Evolutionary conservation across 768 basidiomycete genomes (phyloP).

Genomic region (Psilocybe subaeruginosa): DNA sequence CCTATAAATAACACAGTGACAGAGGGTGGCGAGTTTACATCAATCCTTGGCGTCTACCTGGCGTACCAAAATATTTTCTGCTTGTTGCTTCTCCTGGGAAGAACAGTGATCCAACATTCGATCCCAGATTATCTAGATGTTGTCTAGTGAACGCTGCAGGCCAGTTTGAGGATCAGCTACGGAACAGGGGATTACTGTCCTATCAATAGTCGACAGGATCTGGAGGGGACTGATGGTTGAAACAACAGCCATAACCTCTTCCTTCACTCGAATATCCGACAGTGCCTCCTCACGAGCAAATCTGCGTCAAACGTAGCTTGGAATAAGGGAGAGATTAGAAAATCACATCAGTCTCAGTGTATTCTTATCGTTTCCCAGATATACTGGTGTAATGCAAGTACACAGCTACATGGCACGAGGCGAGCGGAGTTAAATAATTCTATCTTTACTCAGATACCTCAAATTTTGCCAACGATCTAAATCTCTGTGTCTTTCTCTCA

Average conservation of each 20-base stretch:
- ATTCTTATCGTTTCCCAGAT: too few species aligned
- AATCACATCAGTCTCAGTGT: too few species aligned
- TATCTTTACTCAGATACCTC: too few species aligned
- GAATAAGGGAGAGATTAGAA: too few species aligned
- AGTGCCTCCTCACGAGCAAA: slow-evolving; percentile 55
- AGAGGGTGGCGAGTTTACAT: neutral
- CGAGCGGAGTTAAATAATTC: too few species aligned
- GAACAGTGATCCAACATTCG: slow-evolving; percentile 56
- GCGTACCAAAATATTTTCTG: slow-evolving; percentile 55
- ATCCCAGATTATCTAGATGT: slow-evolving; percentile 58
- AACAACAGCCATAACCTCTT: slow-evolving; percentile 61
- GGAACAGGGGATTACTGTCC: slow-evolving; percentile 52
- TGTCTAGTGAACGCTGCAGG: slow-evolving; percentile 58
- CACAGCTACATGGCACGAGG: too few species aligned
- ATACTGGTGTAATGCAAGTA: too few species aligned
- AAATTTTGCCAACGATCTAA: too few species aligned
- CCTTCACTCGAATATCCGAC: slow-evolving; percentile 45
- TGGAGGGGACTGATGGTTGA: slow-evolving; percentile 60
- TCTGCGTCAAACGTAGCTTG: slow-evolving; percentile 37
- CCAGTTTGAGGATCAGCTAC: slow-evolving; percentile 71
- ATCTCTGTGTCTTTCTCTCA: slow-evolving; percentile 25
- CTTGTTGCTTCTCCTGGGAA: slow-evolving; percentile 69
- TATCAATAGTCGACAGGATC: slow-evolving; percentile 61
- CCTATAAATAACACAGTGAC: slow-evolving; percentile 32
- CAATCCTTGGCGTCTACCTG: neutral